Conservation (phyloP, 1,284 basidiomycete species). For the Stygiomarasmius scandens region DNA sequence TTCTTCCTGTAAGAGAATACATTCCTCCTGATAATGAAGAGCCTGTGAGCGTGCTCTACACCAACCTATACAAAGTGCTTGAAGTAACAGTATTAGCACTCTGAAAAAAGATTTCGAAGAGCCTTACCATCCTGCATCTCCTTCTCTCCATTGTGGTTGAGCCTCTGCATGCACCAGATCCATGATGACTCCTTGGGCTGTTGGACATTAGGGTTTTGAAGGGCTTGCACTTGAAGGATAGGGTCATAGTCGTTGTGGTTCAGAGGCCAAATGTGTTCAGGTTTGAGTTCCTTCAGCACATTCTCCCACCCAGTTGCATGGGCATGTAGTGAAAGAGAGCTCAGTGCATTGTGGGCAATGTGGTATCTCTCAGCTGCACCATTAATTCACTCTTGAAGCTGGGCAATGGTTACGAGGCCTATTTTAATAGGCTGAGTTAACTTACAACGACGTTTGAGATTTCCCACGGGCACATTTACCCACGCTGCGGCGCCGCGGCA, state of each 20-base stretch:
- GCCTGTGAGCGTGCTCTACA: constrained; percentile 9
- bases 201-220: neutral
- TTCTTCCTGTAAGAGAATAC: constrained; percentile 6
- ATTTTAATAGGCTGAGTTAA: too few species aligned
- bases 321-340: neutral
- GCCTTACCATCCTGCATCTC: neutral
- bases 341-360: neutral
- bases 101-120: neutral
- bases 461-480: too few species aligned
- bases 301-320: neutral
- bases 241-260: neutral
- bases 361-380: neutral
- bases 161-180: neutral
- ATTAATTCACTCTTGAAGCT: neutral
- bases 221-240: neutral
- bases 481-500: too few species aligned
- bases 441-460: too few species aligned
- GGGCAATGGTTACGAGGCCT: too few species aligned
- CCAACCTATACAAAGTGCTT: constrained; percentile 13
- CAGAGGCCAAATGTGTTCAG: neutral
- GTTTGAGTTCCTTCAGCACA: neutral
- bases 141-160: neutral
- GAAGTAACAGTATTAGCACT: neutral
- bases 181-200: neutral
- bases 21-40: constrained; percentile 6